phyloP scores from a whole-genome alignment of 306 rosid species.

The Lathyrus tuberosus region DNA sequence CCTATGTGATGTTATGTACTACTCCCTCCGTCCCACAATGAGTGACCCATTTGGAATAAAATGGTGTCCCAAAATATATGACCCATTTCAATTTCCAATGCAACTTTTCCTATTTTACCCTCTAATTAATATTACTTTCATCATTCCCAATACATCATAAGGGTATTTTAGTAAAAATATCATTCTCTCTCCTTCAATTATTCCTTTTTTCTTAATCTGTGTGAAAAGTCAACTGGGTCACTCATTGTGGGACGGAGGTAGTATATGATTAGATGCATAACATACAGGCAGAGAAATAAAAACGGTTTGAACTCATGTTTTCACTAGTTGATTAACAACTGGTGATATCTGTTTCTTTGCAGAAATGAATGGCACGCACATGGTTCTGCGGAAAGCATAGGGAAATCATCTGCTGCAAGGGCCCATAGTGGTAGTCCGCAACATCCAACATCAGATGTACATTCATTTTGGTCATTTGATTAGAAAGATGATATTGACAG shows the following conservation, averaged over 20 bases:
- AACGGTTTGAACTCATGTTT: neutral
- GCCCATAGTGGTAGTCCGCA: conserved; percentile 61
- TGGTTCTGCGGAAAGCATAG: conserved; percentile 60
- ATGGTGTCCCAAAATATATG: too few relatives aligned
- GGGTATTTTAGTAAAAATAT: too few relatives aligned
- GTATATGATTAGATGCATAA: neutral
- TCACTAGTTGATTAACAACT: conserved; percentile 13
- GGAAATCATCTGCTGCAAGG: conserved; percentile 55
- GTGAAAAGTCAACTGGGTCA: too few relatives aligned
- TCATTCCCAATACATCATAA: too few relatives aligned
- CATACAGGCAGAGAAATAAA: neutral
- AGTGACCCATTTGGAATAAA: too few relatives aligned
- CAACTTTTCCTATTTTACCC: too few relatives aligned
- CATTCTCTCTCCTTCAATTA: too few relatives aligned
- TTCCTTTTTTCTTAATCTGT: too few relatives aligned
- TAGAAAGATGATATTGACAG: conserved; percentile 45
- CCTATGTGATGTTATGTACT: neutral
- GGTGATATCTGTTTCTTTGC: conserved; percentile 42
- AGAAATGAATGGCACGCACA: conserved; percentile 71
- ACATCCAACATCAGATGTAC: conserved; percentile 65
- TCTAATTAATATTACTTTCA: too few relatives aligned
- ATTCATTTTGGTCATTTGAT: conserved; percentile 77
- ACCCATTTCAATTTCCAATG: too few relatives aligned
- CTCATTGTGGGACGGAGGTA: too few relatives aligned
- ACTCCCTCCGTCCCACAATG: too few relatives aligned